phyloP scores from a whole-genome alignment of 2,329 filamentous ascomycete genomes.

The Seiridium unicorne region DNA sequence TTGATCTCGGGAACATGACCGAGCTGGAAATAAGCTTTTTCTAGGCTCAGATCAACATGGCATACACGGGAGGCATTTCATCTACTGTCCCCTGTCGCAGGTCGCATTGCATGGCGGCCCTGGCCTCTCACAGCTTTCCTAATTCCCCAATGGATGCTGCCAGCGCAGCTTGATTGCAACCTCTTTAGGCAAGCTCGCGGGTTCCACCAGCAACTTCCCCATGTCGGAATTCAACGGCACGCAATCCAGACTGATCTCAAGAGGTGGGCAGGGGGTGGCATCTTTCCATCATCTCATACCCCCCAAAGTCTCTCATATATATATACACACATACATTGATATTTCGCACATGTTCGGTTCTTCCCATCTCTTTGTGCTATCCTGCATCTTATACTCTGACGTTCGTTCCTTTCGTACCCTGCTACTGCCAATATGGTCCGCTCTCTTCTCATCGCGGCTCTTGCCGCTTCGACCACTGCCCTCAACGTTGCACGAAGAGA shows the following conservation, averaged over 20 bases:
- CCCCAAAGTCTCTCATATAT: background rate
- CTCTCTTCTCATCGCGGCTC: conserved; percentile 18
- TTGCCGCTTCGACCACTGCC: conserved; percentile 16
- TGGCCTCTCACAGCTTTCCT: background rate
- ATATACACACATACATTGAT: background rate
- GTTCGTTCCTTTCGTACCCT: background rate
- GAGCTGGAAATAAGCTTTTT: conserved; percentile 5
- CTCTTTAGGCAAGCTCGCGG: background rate
- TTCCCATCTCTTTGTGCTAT: background rate
- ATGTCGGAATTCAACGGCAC: background rate
- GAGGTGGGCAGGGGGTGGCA: too few relatives aligned
- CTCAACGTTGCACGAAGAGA: conserved; percentile 17
- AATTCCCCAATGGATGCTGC: background rate
- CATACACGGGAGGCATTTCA: background rate
- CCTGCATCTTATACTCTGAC: background rate
- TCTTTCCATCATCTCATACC: too few relatives aligned
- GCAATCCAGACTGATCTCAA: too few relatives aligned
- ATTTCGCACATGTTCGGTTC: background rate
- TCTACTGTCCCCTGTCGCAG: background rate
- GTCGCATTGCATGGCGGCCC: background rate
- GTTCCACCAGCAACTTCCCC: too few relatives aligned
- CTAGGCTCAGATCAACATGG: background rate
- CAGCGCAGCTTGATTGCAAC: background rate
- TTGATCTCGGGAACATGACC: background rate
- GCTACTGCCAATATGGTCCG: conserved; percentile 18